Percentiles rank a stretch among this genome's conserved stretches.
Conservation (phyloP, 2,329 filamentous ascomycete species). For the Lasiodiplodia citricola region DNA sequence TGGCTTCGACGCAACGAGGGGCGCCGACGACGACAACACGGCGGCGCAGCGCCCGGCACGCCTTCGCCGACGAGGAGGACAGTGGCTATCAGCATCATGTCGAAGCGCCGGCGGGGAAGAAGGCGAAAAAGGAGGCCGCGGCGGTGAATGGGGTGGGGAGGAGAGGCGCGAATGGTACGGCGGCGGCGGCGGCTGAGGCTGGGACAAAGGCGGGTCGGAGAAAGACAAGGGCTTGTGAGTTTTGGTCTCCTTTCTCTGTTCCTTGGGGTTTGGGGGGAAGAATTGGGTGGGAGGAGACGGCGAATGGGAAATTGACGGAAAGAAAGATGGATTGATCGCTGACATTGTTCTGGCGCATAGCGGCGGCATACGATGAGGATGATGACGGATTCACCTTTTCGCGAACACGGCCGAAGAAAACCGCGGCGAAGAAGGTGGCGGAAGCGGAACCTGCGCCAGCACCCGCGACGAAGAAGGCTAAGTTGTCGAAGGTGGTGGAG, state of each 20-base stretch:
- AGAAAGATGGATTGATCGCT: slow-evolving; percentile 17
- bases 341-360: slow-evolving; percentile 26
- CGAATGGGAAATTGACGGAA: slow-evolving; percentile 1
- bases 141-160: not conserved
- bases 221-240: slow-evolving; percentile 42
- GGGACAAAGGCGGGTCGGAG: slow-evolving; percentile 41
- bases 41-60: slow-evolving; percentile 53
- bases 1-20: slow-evolving; percentile 52
- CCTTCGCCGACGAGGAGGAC: slow-evolving; percentile 41
- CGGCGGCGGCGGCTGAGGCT: not conserved
- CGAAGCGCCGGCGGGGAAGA: slow-evolving; percentile 52
- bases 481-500: slow-evolving; percentile 27
- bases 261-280: not conserved
- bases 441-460: slow-evolving; percentile 29
- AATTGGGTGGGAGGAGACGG: slow-evolving; percentile 19
- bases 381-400: slow-evolving; percentile 56
- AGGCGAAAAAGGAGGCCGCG: slow-evolving; percentile 38
- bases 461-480: slow-evolving; percentile 28
- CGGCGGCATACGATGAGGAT: slow-evolving; percentile 51
- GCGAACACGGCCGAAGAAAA: slow-evolving; percentile 39
- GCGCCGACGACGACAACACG: slow-evolving; percentile 40
- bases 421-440: slow-evolving; percentile 35
- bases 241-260: not conserved
- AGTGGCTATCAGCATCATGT: slow-evolving; percentile 33
- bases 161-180: slow-evolving; percentile 35